Evolutionary conservation across 1,284 basidiomycete species (phyloP).

Genomic region (Cryptococcus sp.): DNA sequence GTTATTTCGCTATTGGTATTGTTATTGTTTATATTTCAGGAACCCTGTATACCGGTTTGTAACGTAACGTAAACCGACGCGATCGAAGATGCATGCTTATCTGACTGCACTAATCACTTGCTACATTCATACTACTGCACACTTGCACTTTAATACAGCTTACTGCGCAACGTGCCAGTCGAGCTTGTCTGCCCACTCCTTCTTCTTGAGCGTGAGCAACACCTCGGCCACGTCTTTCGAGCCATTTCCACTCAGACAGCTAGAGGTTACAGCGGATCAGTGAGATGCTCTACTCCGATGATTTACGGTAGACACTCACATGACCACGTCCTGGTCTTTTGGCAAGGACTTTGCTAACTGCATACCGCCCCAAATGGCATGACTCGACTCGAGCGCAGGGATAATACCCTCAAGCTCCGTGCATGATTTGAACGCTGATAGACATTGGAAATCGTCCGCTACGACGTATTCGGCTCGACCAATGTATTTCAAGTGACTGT

Average conservation of each 20-base stretch:
- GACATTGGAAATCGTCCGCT: conserved; percentile 90
- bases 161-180: conserved; percentile 71
- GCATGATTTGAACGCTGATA: conserved; percentile 86
- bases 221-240: conserved; percentile 52
- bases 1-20: too few relatives aligned
- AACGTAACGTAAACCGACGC: too few relatives aligned
- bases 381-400: conserved; percentile 91
- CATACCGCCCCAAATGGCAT: conserved; percentile 92
- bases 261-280: conserved; percentile 10
- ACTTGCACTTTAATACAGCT: neutral
- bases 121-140: too few relatives aligned
- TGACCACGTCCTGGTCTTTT: conserved; percentile 83
- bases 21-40: too few relatives aligned
- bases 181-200: conserved; percentile 81
- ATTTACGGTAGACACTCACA: conserved; percentile 61
- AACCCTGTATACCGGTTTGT: too few relatives aligned
- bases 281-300: neutral
- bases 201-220: conserved; percentile 47
- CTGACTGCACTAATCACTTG: too few relatives aligned
- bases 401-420: conserved; percentile 97
- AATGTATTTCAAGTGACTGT: conserved; percentile 92
- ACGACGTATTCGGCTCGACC: conserved; percentile 90
- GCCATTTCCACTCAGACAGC: conserved; percentile 49
- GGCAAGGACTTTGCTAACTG: conserved; percentile 80
- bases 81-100: too few relatives aligned